Evolutionary conservation across 2,329 filamentous ascomycete genomes (phyloP), one percentile per base, ranked within the genome.

Genomic region (Venturia oleaginea): DNA sequence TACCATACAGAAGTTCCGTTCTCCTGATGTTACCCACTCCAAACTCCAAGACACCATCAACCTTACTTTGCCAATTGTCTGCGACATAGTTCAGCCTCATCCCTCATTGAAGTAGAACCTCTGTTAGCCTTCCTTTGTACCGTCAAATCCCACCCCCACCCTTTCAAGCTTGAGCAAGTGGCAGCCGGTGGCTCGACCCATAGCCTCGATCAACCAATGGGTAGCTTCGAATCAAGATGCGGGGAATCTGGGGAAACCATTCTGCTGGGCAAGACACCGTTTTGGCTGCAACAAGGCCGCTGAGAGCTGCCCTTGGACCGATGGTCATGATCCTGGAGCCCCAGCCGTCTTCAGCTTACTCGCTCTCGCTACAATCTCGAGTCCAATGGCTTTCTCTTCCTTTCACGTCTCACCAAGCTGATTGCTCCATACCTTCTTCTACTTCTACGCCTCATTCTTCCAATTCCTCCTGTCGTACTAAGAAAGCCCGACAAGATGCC

Each of bases 401-500:
- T 11, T n/a, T 48, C 22, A 22, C 43, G 4, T 8, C 43, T 48
- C 43, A 22, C 5, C 19, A 46, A 24, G 43, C 43, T 46, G 43
- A 46, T n/a, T 22, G 19, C 13, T 37, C 34, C 34, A 37, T 10
- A 37, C 34, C 34, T 37, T 37, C 13, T 7, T 7, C 1, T 22
- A 15, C 17, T 15, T 19, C 42, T 46, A 15, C n/a, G n/a, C 10
- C n/a, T 46, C n/a, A 0, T 7, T 17, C 17, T 43, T 43, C 17
- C 40, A 43, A 43, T 43, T 43, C 40, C 17, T n/a, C 40, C 17
- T 17, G 40, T 43, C 40, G 43, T 24, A 24, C 46, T 51, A 22
- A 4, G 10, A 51, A 15, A n/a, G 7, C 15, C 30, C 37, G 22
- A 61, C 64, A 22, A 40, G 8, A 81, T 81, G 79, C 73, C 76